A percentile compares a stretch with the other conserved stretches of the same genome.
phyloP scores from a whole-genome alignment of 306 rosid species.

The Fragaria ananassa region DNA sequence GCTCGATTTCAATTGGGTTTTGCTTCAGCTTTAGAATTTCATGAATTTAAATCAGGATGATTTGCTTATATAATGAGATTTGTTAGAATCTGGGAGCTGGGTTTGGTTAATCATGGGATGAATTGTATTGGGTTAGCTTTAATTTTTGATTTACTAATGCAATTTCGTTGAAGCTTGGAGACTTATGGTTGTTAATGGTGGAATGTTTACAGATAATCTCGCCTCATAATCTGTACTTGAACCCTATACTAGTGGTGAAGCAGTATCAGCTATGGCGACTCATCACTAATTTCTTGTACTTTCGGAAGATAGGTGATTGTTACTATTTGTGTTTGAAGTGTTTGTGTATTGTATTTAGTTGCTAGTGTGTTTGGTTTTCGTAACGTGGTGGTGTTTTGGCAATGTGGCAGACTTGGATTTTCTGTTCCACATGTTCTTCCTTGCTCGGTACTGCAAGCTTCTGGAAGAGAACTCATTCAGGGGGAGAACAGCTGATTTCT shows the following conservation, averaged over 20 bases:
- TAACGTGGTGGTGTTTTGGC: slow-evolving; percentile 32
- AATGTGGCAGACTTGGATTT: slow-evolving; percentile 79
- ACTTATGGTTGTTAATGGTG: slow-evolving; percentile 6
- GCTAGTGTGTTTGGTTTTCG: background rate
- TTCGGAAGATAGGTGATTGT: slow-evolving; percentile 79
- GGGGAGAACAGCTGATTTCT: slow-evolving; percentile 94
- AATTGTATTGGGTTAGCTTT: slow-evolving; percentile 2
- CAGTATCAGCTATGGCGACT: slow-evolving; percentile 94
- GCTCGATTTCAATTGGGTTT: slow-evolving; percentile 20
- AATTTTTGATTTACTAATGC: background rate
- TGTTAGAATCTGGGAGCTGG: slow-evolving; percentile 6
- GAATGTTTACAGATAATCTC: slow-evolving; percentile 71
- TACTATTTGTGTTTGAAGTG: background rate
- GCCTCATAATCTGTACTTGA: slow-evolving; percentile 81
- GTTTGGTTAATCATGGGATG: slow-evolving; percentile 2
- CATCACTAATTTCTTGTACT: slow-evolving; percentile 84
- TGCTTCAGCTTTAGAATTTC: background rate
- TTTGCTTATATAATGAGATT: background rate
- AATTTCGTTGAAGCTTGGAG: slow-evolving; percentile 9
- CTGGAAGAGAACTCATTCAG: slow-evolving; percentile 97
- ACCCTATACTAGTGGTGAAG: slow-evolving; percentile 78
- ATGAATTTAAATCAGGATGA: background rate
- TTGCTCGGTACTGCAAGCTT: slow-evolving; percentile 98
- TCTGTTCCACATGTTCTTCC: slow-evolving; percentile 98
- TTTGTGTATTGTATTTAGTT: slow-evolving; percentile 8